Conservation (phyloP, 192 early-diverging fungal species). For the Coemansia javaensis region DNA sequence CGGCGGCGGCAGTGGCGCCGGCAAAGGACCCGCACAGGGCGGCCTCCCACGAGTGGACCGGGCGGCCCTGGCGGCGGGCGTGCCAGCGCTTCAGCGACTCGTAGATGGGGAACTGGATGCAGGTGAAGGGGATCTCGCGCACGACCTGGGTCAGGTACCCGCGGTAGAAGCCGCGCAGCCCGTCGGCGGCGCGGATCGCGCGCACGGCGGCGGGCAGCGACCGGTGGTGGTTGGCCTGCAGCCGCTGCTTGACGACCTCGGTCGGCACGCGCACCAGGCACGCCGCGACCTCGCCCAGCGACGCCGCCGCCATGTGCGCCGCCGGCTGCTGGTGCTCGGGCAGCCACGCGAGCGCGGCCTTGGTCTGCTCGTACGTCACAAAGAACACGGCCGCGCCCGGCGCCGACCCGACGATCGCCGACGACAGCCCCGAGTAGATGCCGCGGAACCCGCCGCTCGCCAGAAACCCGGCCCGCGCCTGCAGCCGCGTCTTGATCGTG, state of each 20-base stretch:
- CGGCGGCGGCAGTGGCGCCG: slow-evolving; percentile 82
- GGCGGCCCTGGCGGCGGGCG: slow-evolving; percentile 46
- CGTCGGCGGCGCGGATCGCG: slow-evolving; percentile 64
- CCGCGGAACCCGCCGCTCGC: slow-evolving; percentile 84
- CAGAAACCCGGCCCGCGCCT: slow-evolving; percentile 77
- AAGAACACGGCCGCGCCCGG: slow-evolving; percentile 88
- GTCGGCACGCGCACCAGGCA: slow-evolving; percentile 92
- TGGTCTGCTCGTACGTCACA: slow-evolving; percentile 82
- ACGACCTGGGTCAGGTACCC: slow-evolving; percentile 90
- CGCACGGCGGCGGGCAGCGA: slow-evolving; percentile 60
- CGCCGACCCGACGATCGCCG: slow-evolving; percentile 89
- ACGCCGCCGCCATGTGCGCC: slow-evolving; percentile 85
- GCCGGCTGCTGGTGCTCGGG: slow-evolving; percentile 48
- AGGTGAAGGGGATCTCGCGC: slow-evolving; percentile 95
- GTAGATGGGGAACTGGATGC: slow-evolving; percentile 94
- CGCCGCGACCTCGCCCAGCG: slow-evolving; percentile 85
- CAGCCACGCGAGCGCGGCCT: slow-evolving; percentile 33
- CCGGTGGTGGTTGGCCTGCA: slow-evolving; percentile 81
- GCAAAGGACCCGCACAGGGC: slow-evolving; percentile 82
- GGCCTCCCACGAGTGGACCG: slow-evolving; percentile 72
- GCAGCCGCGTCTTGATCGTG: slow-evolving; percentile 94
- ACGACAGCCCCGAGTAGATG: slow-evolving; percentile 85
- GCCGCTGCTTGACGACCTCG: slow-evolving; percentile 91
- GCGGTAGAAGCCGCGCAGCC: slow-evolving; percentile 82
- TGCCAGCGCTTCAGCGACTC: slow-evolving; percentile 75